Conservation (phyloP, 306 rosid species). For the Canavalia ensiformis region DNA sequence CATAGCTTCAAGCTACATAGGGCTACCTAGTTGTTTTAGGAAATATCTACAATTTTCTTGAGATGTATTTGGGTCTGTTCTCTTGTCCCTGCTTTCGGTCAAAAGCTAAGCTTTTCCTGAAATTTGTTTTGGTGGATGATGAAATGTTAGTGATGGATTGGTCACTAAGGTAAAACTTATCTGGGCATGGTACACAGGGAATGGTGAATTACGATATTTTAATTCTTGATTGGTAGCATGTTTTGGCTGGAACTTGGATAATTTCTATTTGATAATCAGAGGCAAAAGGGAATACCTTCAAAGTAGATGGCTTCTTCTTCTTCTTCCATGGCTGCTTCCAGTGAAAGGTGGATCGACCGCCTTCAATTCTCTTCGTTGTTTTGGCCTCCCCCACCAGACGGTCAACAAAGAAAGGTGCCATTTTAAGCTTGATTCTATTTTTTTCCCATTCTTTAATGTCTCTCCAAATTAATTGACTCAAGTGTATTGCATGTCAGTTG, state of each 20-base stretch:
- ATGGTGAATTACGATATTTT: constrained; percentile 68
- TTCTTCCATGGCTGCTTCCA: constrained; percentile 65
- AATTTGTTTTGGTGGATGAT: constrained; percentile 22
- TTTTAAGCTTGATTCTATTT: background rate
- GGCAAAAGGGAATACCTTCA: constrained; percentile 24
- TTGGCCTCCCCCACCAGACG: constrained; percentile 86
- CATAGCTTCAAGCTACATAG: constrained; percentile 23
- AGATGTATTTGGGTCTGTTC: constrained; percentile 39
- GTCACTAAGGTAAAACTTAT: constrained; percentile 30
- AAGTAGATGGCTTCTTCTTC: constrained; percentile 44
- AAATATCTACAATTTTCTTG: constrained; percentile 38
- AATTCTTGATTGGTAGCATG: constrained; percentile 67
- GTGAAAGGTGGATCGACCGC: constrained; percentile 82
- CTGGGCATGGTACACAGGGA: constrained; percentile 48
- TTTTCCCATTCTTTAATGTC: background rate
- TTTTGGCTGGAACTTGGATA: constrained; percentile 54
- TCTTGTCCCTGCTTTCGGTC: constrained; percentile 18
- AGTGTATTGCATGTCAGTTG: background rate
- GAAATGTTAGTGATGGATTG: constrained; percentile 27
- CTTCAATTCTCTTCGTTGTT: constrained; percentile 82
- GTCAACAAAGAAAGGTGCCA: constrained; percentile 72
- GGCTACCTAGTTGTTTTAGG: constrained; percentile 15
- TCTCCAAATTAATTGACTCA: background rate
- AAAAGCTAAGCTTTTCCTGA: constrained; percentile 1
- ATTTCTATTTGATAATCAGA: constrained; percentile 42